Conservation (phyloP, 106 monocot species). For the Acorus gramineus region DNA sequence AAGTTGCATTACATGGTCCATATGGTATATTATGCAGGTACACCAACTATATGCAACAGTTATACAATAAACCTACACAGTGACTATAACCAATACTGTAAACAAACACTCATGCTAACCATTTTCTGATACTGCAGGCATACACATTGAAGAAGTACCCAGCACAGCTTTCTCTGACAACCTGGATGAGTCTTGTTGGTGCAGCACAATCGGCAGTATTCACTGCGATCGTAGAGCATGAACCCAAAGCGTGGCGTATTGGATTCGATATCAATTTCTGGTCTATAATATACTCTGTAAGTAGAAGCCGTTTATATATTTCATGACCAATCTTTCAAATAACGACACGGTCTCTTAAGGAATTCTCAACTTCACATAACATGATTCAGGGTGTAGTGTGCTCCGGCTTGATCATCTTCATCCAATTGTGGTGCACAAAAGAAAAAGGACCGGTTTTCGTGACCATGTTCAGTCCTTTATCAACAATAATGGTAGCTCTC, state of each 20-base stretch:
- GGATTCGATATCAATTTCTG: slow-evolving; percentile 69
- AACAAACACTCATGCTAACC: too few relatives aligned
- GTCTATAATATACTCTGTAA: slow-evolving; percentile 66
- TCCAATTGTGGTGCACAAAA: slow-evolving; percentile 76
- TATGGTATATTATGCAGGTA: slow-evolving; percentile 97
- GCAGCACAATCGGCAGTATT: slow-evolving; percentile 69
- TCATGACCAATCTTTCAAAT: not conserved
- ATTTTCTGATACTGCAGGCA: slow-evolving; percentile 30
- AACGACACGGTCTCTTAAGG: not conserved
- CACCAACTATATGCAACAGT: too few relatives aligned
- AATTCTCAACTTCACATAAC: not conserved
- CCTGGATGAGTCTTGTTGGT: slow-evolving; percentile 81
- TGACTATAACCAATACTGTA: too few relatives aligned
- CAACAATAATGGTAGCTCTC: slow-evolving; percentile 67
- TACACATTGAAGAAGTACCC: slow-evolving; percentile 66
- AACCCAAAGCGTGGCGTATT: slow-evolving; percentile 50
- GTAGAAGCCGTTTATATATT: not conserved
- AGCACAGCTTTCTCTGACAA: slow-evolving; percentile 79
- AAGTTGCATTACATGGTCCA: slow-evolving; percentile 72
- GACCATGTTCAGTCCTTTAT: slow-evolving; percentile 83
- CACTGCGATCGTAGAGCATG: slow-evolving; percentile 48
- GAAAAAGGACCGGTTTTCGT: slow-evolving; percentile 90
- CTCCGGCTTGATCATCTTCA: slow-evolving; percentile 63
- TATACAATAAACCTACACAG: too few relatives aligned
- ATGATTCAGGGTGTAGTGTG: slow-evolving; percentile 47